Base-by-base conservation (phyloP, 2,329 filamentous ascomycete genomes). In the Xylariaceae sp. region DNA sequence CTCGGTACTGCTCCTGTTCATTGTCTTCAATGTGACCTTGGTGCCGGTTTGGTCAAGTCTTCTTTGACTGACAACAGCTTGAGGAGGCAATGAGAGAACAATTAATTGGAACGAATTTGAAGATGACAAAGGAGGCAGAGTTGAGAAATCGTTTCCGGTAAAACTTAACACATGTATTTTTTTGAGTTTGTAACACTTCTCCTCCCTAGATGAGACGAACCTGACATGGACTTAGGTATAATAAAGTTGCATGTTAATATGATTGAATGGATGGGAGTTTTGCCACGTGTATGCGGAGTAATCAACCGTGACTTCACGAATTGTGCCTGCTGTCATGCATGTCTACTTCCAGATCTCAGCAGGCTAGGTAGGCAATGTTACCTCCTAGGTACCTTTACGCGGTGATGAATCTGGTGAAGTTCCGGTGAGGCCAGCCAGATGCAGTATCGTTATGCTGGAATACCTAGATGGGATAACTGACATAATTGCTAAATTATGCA, bases 271-370 rank as follows among this genome's bases (percentile, higher is more conserved):
- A 14, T 43, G 40, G 19, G 42, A 56, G 40, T 43, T 32, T 40
- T 29, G 51, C 52, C 48, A 56, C 53, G 53, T 62, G 49, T 42
- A 26, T 40, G 46, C 26, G 44, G 48, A 52, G 54, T 9, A 20
- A 29, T 23, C n/a, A n/a, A n/a, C n/a, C 19, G 20, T 46, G 37
- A 20, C 37, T 48, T 61, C 20, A 37, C 12, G 32, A 37, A 12
- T 10, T 37, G 56, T 60, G 55, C 57, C 49, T 51, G 43, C 47
- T 21, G 48, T 53, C 9, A 37, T 26, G 23, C 4, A 26, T 26
- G 32, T 16, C 14, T 14, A 3, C 32, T n/a, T n/a, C n/a, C n/a
- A n/a, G n/a, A n/a, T n/a, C n/a, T 7, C 32, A 14, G 32, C 32
- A 37, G 32, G 14, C 5, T 10, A 37, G 4, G 23, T 26, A 9